Evolutionary conservation across 352 stramenopile genomes (phyloP), one percentile per base, ranked within the genome.

Genomic region (Globisporangium rhizosaccharum): DNA sequence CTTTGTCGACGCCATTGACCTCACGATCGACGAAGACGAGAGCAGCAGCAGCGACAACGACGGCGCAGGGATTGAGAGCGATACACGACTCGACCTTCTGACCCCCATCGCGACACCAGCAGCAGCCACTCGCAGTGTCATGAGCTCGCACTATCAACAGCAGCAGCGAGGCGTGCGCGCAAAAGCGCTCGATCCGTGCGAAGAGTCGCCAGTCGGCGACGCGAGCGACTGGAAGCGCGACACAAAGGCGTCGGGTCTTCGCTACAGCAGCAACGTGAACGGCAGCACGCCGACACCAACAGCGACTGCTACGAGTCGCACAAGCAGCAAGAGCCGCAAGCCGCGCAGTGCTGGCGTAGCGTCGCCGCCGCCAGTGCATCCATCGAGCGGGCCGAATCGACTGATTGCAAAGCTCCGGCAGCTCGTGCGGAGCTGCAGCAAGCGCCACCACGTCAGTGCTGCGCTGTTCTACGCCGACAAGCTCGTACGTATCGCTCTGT

Each of bases 381-480:
- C 44, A 28, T 15, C 42, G 37, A 55, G 25, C 30, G 55, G 61
- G 3, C 49, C 54, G 28, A 67, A 26, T 14, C 54, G 61, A 8
- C 63, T 59, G 12, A 41, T 76, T 11, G 42, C 63, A 6, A 75
- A 70, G 55, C 68, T 89, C 28, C 67, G 76, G 45, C 53, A 57
- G 20, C 65, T 85, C 15, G 77, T 88, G 11, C 67, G 56, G 18
- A 72, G 65, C 48, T 90, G 75, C 62, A 61, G 71, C 10, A 66
- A 73, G 23, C 69, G 78, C 49, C 79, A 90, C 23, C 80, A 90
- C 46, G 61, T 73, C 23, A 52, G 53, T 0, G 71, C 79, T 4
- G 82, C 84, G 57, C 70, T 90, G 10, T 94, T 92, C 48, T 92
- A 91, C 59, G 76, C 82, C 3, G 84, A 94, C 55, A 94, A 94